Conservation (phyloP, 495 filamentous ascomycete genomes). For the Aspergillus cavernicola region DNA sequence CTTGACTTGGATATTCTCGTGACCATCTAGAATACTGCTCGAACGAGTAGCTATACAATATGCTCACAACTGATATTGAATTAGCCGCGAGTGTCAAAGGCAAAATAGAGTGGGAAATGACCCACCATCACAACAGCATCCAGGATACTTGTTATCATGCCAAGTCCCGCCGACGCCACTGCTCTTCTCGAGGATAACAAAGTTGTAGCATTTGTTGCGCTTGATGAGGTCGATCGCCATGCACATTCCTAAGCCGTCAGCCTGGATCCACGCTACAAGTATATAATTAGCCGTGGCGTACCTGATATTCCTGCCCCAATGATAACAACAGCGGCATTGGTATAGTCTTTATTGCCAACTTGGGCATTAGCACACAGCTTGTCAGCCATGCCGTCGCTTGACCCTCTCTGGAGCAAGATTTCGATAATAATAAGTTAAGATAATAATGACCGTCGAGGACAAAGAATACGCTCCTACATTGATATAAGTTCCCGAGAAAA, state of each 20-base stretch:
- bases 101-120: not conserved
- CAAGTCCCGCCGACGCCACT: conserved; percentile 54
- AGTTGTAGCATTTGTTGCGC: conserved; percentile 48
- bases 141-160: conserved; percentile 53
- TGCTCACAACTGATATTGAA: conserved; percentile 34
- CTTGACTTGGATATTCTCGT: conserved; percentile 59
- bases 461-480: too few species aligned
- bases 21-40: conserved; percentile 64
- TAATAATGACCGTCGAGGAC: not conserved
- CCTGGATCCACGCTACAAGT: not conserved
- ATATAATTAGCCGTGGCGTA: not conserved
- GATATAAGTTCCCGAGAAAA: not conserved
- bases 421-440: not conserved
- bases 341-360: conserved; percentile 5
- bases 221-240: conserved; percentile 57
- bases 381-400: not conserved
- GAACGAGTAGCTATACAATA: conserved; percentile 63
- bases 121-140: conserved; percentile 51
- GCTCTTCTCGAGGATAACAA: conserved; percentile 53
- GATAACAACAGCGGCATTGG: conserved; percentile 9
- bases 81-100: not conserved
- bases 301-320: conserved; percentile 10
- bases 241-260: conserved; percentile 40
- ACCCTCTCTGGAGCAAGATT: not conserved
- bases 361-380: not conserved